These are phyloP conservation scores for Suillus bovinus DNA, from an alignment of 768 basidiomycete species.

Conservation along the genomic window DNA sequence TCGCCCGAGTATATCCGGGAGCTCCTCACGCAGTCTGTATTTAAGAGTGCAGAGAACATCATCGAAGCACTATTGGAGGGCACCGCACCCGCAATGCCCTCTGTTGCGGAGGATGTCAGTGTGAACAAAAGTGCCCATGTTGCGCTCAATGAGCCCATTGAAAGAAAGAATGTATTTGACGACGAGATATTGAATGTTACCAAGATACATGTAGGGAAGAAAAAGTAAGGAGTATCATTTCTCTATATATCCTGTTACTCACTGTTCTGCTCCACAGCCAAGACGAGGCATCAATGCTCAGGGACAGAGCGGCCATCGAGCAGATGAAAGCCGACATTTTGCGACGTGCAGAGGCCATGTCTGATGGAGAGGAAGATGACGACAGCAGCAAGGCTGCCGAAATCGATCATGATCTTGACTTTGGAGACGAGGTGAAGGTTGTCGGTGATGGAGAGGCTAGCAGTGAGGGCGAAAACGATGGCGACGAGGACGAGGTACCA, in stretches of 20 bases:
- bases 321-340: slow-evolving; percentile 85
- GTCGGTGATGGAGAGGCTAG: slow-evolving; percentile 59
- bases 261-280: slow-evolving; percentile 34
- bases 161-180: slow-evolving; percentile 76
- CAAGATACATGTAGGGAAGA: slow-evolving; percentile 64
- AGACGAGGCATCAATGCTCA: slow-evolving; percentile 44
- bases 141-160: slow-evolving; percentile 25
- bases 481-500: slow-evolving; percentile 26
- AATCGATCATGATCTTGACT: slow-evolving; percentile 55
- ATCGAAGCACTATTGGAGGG: slow-evolving; percentile 77
- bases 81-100: slow-evolving; percentile 49
- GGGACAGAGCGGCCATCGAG: slow-evolving; percentile 62
- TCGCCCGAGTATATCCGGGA: slow-evolving; percentile 55
- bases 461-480: slow-evolving; percentile 37
- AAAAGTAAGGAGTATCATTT: slow-evolving; percentile 42
- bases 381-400: slow-evolving; percentile 27
- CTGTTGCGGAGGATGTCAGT: slow-evolving; percentile 20
- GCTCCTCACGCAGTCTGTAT: slow-evolving; percentile 50
- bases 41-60: slow-evolving; percentile 58
- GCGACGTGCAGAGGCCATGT: slow-evolving; percentile 67
- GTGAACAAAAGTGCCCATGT: not conserved
- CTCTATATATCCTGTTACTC: slow-evolving; percentile 11
- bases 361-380: slow-evolving; percentile 65
- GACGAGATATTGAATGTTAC: slow-evolving; percentile 66
- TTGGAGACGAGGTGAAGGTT: slow-evolving; percentile 52